phyloP scores from a whole-genome alignment of 2,329 filamentous ascomycete species.

The Paraphaeosphaeria sporulosa region DNA sequence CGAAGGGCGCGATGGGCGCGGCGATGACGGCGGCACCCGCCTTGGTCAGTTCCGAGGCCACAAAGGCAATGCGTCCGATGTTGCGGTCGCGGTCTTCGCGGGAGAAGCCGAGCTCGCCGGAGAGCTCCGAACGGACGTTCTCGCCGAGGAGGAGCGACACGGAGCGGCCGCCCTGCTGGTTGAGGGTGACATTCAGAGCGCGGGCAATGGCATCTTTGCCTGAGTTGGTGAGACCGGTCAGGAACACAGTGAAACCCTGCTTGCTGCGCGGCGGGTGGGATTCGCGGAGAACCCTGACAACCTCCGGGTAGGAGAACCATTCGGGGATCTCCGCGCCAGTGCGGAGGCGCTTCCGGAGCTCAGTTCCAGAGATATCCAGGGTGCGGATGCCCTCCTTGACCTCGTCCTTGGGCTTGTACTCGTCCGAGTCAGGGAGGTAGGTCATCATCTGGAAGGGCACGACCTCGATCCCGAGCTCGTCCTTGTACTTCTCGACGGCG shows the following conservation, averaged over 20 bases:
- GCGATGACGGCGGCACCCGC: slow-evolving; percentile 94
- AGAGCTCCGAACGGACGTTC: slow-evolving; percentile 91
- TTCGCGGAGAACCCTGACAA: slow-evolving; percentile 94
- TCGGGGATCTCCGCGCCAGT: slow-evolving; percentile 95
- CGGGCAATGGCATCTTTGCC: slow-evolving; percentile 97
- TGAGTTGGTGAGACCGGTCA: slow-evolving; percentile 95
- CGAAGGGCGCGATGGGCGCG: slow-evolving; percentile 93
- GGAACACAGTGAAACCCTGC: slow-evolving; percentile 98
- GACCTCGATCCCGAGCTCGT: slow-evolving; percentile 97
- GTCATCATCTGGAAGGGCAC: slow-evolving; percentile 99
- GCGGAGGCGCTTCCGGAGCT: slow-evolving; percentile 89
- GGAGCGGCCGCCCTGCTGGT: slow-evolving; percentile 95
- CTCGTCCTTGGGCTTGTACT: slow-evolving; percentile 93
- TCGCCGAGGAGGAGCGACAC: slow-evolving; percentile 95
- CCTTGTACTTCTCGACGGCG: slow-evolving; percentile 93
- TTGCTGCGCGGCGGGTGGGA: slow-evolving; percentile 89
- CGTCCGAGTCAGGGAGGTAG: slow-evolving; percentile 95
- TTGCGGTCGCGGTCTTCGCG: slow-evolving; percentile 92
- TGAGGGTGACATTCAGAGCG: slow-evolving; percentile 93
- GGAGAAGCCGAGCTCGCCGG: slow-evolving; percentile 93
- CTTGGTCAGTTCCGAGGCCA: slow-evolving; percentile 91
- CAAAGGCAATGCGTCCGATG: slow-evolving; percentile 95
- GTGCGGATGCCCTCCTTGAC: slow-evolving; percentile 85
- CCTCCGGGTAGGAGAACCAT: slow-evolving; percentile 99
- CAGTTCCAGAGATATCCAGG: slow-evolving; percentile 64